Evolutionary conservation across 306 rosid genomes (phyloP), one percentile per base, ranked within the genome.

Genomic region (Astragalus membranaceus): DNA sequence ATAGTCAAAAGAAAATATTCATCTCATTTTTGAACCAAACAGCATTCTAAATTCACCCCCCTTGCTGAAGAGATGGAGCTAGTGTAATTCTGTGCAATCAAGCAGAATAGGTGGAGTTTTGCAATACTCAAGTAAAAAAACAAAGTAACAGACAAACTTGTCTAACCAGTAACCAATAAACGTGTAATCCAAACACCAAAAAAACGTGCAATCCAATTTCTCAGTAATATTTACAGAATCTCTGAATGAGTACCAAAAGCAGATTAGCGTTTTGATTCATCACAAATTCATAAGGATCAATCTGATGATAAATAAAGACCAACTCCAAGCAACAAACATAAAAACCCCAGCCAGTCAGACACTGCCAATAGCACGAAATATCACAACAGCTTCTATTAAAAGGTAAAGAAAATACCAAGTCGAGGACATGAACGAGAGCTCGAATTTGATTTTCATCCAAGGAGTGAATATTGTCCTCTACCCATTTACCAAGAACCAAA

Each of bases 401-500:
- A 2, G 8, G 3, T 23, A 41, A 8, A 42, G 0, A 39, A 64
- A 36, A 53, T 77, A 93, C 97, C 88, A 90, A 42, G 72, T 93
- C 89, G 56, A 93, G 92, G 64, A 93, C 88, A 72, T 76, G 79
- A 67, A 85, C 29, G 16, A 93, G 94, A 84, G 85, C 70, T 79
- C 64, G 80, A 67, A 93, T 67, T 32, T 85, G 85, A 62, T 42
- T 71, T 59, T 89, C 95, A 83, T 90, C 92, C 88, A 93, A 72
- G 29, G 96, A 79, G 64, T 75, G 83, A 37, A 93, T 75, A 56
- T 93, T 77, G 20, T 90, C 85, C 84, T 90, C 87, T 3, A 90
- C 97, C 98, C 98, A 93, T 77, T 90, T 90, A 7, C 98, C 98
- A 16, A 93, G 88, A 50, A 93, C 73, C 92, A 93, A 85, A 78